Percentiles rank a stretch among this genome's conserved stretches.
phyloP scores from a whole-genome alignment of 305 asterid species.

The Fraxinus dipetala region DNA sequence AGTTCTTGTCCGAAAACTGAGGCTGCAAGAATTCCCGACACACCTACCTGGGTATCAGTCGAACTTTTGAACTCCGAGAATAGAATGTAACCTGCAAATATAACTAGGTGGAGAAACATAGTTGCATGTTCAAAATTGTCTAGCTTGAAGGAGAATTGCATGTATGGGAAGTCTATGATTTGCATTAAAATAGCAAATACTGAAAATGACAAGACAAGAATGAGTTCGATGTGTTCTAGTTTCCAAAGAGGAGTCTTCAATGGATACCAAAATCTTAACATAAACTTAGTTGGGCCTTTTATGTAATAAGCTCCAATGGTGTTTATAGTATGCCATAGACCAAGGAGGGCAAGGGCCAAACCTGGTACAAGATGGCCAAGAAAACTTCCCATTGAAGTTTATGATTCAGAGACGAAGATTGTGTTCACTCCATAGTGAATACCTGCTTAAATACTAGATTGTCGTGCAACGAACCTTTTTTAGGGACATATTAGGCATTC shows the following conservation, averaged over 20 bases:
- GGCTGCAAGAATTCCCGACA: slow-evolving; percentile 58
- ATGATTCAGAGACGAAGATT: slow-evolving; percentile 8
- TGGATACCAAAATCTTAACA: slow-evolving; percentile 62
- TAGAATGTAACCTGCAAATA: slow-evolving; percentile 58
- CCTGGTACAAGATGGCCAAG: slow-evolving; percentile 66
- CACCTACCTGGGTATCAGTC: slow-evolving; percentile 36
- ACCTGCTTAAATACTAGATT: slow-evolving; percentile 29
- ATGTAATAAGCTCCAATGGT: slow-evolving; percentile 37
- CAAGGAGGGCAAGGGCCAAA: slow-evolving; percentile 58
- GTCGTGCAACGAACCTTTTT: not conserved
- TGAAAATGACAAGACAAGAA: slow-evolving; percentile 56
- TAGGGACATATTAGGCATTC: not conserved
- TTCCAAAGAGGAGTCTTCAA: slow-evolving; percentile 35
- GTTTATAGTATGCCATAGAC: slow-evolving; percentile 66
- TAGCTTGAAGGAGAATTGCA: slow-evolving; percentile 52
- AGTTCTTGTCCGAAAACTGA: slow-evolving; percentile 70
- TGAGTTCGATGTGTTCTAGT: slow-evolving; percentile 50
- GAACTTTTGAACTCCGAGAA: slow-evolving; percentile 40
- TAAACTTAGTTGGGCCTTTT: slow-evolving; percentile 52
- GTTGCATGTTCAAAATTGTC: slow-evolving; percentile 65
- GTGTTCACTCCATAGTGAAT: slow-evolving; percentile 1
- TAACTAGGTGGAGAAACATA: slow-evolving; percentile 58
- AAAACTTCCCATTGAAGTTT: slow-evolving; percentile 57
- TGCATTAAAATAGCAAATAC: slow-evolving; percentile 51
- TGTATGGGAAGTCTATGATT: slow-evolving; percentile 42